A percentile compares a stretch with the other conserved stretches of the same genome.
These are phyloP conservation scores for Tephrocybe sp. DNA, from an alignment of 768 basidiomycete genomes.

Conservation along the genomic window DNA sequence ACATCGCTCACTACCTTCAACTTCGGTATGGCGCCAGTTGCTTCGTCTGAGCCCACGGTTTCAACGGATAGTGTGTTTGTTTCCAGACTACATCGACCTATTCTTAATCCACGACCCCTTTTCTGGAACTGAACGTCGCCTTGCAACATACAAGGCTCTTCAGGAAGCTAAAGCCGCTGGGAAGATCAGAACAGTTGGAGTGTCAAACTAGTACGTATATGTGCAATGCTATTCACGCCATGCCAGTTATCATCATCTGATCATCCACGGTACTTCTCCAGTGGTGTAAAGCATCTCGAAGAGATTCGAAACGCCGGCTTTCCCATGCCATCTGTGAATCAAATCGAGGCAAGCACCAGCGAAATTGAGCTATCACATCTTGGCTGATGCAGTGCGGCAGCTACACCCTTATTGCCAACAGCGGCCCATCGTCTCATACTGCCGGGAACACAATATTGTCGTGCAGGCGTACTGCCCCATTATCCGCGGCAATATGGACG, in stretches of 20 bases:
- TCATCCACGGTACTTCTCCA: slow-evolving; percentile 23
- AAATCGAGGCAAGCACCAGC: slow-evolving; percentile 61
- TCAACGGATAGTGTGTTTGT: background rate
- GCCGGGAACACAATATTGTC: slow-evolving; percentile 56
- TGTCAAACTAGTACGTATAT: slow-evolving; percentile 74
- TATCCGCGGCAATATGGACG: slow-evolving; percentile 56
- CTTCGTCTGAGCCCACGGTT: background rate
- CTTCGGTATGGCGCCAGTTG: slow-evolving; percentile 45
- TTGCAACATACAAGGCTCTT: slow-evolving; percentile 74
- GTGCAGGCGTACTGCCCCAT: slow-evolving; percentile 81
- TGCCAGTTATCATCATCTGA: background rate
- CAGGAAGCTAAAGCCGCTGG: slow-evolving; percentile 60
- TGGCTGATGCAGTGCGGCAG: slow-evolving; percentile 33
- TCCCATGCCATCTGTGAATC: slow-evolving; percentile 73
- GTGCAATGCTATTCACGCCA: background rate
- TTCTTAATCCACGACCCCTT: slow-evolving; percentile 78
- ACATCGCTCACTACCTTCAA: slow-evolving; percentile 58
- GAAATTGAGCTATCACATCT: background rate
- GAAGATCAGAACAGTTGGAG: slow-evolving; percentile 72
- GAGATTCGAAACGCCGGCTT: slow-evolving; percentile 67
- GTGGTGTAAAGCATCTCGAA: slow-evolving; percentile 69
- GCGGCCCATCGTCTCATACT: slow-evolving; percentile 74
- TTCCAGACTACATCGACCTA: slow-evolving; percentile 51
- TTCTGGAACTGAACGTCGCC: slow-evolving; percentile 60
- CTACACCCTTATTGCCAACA: slow-evolving; percentile 86